Evolutionary conservation across 2,329 filamentous ascomycete genomes (phyloP).

Genomic region (Drechslerella coelobrocha): DNA sequence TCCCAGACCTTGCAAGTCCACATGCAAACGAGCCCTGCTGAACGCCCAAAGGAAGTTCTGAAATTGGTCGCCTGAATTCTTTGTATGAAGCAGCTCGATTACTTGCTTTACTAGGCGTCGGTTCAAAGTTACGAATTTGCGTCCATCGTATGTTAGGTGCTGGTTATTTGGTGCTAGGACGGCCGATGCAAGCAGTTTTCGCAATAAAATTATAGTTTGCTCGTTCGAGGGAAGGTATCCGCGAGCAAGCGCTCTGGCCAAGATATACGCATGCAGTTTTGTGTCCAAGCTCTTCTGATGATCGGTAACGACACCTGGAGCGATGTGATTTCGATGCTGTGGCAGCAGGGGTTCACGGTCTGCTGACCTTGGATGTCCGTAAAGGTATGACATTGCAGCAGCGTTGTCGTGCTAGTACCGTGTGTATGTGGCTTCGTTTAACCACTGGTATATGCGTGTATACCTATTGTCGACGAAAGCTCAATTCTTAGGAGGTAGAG

Average conservation of each 20-base stretch:
- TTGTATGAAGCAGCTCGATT: constrained; percentile 80
- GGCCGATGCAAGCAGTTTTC: constrained; percentile 78
- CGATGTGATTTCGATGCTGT: constrained; percentile 81
- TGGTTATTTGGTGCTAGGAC: constrained; percentile 76
- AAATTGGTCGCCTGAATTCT: constrained; percentile 83
- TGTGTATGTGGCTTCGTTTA: no score
- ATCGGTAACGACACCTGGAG: constrained; percentile 59
- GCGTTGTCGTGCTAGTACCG: no score
- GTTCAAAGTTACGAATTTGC: constrained; percentile 72
- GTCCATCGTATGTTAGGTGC: constrained; percentile 78
- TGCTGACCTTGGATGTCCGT: constrained; percentile 66
- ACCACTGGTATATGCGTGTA: no score
- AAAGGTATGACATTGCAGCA: constrained; percentile 65
- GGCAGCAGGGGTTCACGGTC: constrained; percentile 82
- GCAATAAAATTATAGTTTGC: constrained; percentile 78
- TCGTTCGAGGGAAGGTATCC: constrained; percentile 94
- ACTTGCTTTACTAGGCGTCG: constrained; percentile 79
- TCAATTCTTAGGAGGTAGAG: no score
- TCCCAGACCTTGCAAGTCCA: constrained; percentile 71
- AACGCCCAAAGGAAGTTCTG: constrained; percentile 92
- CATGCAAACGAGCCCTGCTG: constrained; percentile 72
- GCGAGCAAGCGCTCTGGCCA: constrained; percentile 78
- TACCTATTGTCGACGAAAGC: not conserved
- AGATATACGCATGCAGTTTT: constrained; percentile 93
- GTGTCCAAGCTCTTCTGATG: constrained; percentile 77